Evolutionary conservation across 2,329 filamentous ascomycete genomes (phyloP), one percentile per base, ranked within the genome.

Genomic region (Diaporthe citrichinensis): DNA sequence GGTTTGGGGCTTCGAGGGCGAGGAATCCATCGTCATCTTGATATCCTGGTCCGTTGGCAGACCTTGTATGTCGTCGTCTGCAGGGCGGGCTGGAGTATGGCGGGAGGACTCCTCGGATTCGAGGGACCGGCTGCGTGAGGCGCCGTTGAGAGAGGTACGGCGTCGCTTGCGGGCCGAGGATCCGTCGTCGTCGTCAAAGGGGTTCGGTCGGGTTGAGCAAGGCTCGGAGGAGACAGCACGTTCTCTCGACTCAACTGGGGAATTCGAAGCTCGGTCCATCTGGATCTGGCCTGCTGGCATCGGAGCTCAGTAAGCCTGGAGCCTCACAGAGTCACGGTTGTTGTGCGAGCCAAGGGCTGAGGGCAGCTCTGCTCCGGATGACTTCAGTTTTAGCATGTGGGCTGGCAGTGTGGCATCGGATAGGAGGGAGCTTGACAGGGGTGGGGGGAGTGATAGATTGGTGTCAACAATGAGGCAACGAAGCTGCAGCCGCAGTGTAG

Each of bases 161-260:
- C 90, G 90, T 71, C 91, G 90, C 83, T 93, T 93, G 78, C 91
- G 87, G 74, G 91, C 76, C 46, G 76, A 87, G 57, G 88, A 86
- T 62, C 84, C 80, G 78, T 90, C 88, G 81, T 84, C 85, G 83
- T 92, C 90, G 84, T 92, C 88, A 82, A 92, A 93, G 55, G 91
- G 91, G 78, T 93, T 92, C 71, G 90, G 90, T 77, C 91, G 89
- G 79, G 89, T 91, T 80, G 90, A 90, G 83, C 88, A 88, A 82
- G 90, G 89, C 86, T 93, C 91, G 84, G 89, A 89, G 80, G 90
- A 92, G 84, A 87, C 86, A 81, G 89, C 88, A 84, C 89, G 89
- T 85, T 90, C 89, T 87, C 85, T 87, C 83, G 85, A 85, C 84
- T 90, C 88, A 81, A 85, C 84, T 78, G 76, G 68, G 55, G 86